Evolutionary conservation across 2,329 filamentous ascomycete species (phyloP).

Genomic region (Cladosporium sp.): DNA sequence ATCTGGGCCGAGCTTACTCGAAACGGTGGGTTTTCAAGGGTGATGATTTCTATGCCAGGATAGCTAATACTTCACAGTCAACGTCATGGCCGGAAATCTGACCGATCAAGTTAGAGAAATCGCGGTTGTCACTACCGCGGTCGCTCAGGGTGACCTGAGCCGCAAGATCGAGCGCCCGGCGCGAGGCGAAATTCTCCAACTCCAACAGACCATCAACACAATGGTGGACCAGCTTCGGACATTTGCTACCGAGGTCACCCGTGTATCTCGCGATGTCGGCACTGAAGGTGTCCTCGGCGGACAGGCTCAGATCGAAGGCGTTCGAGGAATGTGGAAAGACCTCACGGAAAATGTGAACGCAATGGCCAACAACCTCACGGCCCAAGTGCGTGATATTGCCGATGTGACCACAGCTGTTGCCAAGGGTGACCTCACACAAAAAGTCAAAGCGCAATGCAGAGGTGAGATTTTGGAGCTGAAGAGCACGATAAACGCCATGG

Average conservation of each 20-base stretch:
- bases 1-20: constrained; percentile 93
- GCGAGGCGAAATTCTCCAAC: constrained; percentile 84
- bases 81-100: constrained; percentile 97
- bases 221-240: constrained; percentile 63
- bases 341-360: constrained; percentile 52
- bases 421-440: constrained; percentile 45
- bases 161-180: constrained; percentile 95
- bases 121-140: constrained; percentile 90
- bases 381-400: constrained; percentile 48
- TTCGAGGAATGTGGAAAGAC: constrained; percentile 62
- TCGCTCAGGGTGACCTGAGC: constrained; percentile 87
- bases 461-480: constrained; percentile 48
- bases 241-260: constrained; percentile 59
- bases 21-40: constrained; percentile 37
- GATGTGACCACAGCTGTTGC: constrained; percentile 49
- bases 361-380: constrained; percentile 49
- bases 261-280: constrained; percentile 58
- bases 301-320: constrained; percentile 58
- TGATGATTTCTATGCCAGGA: not conserved
- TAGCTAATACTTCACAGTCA: constrained; percentile 52
- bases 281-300: constrained; percentile 59
- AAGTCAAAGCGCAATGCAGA: constrained; percentile 47
- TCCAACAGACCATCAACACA: constrained; percentile 79
- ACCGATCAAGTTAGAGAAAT: constrained; percentile 98
- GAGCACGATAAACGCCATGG: constrained; percentile 48